Percentiles rank a stretch among this genome's conserved stretches.
Evolutionary conservation across 1,284 basidiomycete genomes (phyloP).

Genomic region (Abortiporus biennis): DNA sequence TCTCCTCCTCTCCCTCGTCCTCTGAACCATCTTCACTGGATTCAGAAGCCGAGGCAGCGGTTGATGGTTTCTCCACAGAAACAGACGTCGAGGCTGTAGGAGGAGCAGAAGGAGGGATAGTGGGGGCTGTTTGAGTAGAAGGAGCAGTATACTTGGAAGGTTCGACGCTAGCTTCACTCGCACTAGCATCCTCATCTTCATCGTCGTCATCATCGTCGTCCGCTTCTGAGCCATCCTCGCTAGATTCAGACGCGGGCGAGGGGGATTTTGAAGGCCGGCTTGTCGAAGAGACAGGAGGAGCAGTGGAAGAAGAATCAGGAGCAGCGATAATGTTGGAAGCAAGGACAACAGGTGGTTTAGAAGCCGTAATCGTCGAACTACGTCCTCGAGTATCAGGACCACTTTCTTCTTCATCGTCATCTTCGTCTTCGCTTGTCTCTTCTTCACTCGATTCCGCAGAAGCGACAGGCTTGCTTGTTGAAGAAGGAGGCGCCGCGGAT

Average conservation of each 20-base stretch:
- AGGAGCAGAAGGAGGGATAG: neutral
- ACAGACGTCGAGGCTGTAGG: neutral
- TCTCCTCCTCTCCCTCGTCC: conserved; percentile 10
- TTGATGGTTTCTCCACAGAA: neutral
- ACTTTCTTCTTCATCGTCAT: conserved; percentile 19
- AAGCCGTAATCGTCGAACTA: no score
- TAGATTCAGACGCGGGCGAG: neutral
- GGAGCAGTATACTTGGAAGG: no score
- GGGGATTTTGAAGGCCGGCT: neutral
- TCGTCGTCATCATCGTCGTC: conserved; percentile 34
- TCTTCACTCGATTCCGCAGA: neutral
- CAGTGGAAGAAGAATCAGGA: neutral
- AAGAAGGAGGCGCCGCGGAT: neutral
- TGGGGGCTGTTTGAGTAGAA: no score
- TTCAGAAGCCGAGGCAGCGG: neutral
- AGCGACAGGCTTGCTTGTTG: neutral
- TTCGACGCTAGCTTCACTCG: neutral
- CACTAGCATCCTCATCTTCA: conserved; percentile 15
- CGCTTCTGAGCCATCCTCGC: neutral
- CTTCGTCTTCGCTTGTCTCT: neutral
- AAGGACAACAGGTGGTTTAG: neutral
- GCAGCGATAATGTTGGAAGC: neutral
- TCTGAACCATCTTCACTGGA: neutral
- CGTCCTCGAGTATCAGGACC: no score
- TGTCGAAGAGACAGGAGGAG: neutral